Base-by-base conservation (phyloP, 2,329 filamentous ascomycete genomes). In the Diaporthe amygdali region DNA sequence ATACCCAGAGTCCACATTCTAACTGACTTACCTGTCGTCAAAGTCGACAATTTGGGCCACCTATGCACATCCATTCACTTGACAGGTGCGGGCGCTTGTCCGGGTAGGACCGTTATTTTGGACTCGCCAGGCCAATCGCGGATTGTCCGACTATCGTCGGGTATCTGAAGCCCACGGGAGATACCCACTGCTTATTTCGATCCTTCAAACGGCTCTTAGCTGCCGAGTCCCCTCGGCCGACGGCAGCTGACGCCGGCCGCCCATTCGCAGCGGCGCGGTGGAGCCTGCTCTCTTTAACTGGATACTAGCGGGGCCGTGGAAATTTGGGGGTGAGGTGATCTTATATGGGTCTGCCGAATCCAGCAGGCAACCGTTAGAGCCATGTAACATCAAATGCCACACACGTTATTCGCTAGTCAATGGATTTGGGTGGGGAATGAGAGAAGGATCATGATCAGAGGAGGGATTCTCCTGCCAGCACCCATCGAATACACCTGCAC, bases 351-450 rank as follows among this genome's bases (percentile, higher is more conserved):
- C 59, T 63, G 59, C 59, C 59, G 27, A 63, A 63, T 25, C 20
- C 8, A 63, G 59, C 59, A 63, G 34, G 59, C 59, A 37, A n/a
- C 20, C 27, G 46, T 30, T 49, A 37, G 44, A 20, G 44, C 41
- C 20, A 47, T 63, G 59, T 17, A 49, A 49, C 59, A 27, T 64
- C 59, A 64, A 49, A 64, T 64, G 44, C 59, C 59, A 64, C 30
- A 27, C n/a, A 49, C 15, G 12, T 49, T 49, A 64, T 49, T 64
- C 59, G 59, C 44, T 20, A 10, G 25, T 17, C 30, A 25, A 1
- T 25, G n/a, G 12, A 44, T 20, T 20, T 59, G 20, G 10, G 47
- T 51, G 41, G 59, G 59, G 46, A 47, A 10, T 34, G 59, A 47
- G 22, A 7, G 41, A 44, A 49, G 44, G 59, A n/a, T 64, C 59